These are phyloP conservation scores for Datura wrightii DNA, from an alignment of 257 asterid species.

Conservation along the genomic window DNA sequence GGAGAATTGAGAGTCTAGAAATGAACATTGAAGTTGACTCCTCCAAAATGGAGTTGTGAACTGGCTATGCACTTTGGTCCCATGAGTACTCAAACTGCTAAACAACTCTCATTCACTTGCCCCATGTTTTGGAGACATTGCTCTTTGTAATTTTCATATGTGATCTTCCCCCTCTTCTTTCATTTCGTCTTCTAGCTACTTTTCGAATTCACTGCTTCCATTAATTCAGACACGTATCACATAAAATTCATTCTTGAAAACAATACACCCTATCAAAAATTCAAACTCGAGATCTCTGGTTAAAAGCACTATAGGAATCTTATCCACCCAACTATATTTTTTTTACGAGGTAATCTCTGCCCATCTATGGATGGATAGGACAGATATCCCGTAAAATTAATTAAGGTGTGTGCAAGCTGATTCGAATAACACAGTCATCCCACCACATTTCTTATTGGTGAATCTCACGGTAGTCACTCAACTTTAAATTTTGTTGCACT, in stretches of 20 bases:
- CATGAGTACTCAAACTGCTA: conserved; percentile 61
- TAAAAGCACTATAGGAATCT: neutral
- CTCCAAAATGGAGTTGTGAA: conserved; percentile 57
- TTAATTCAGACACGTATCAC: neutral
- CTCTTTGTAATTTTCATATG: conserved; percentile 43
- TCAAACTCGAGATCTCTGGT: neutral
- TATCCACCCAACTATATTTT: neutral
- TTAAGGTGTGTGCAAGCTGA: too few relatives aligned
- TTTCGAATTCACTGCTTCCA: neutral
- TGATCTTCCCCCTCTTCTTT: conserved; percentile 7
- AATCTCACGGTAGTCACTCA: neutral
- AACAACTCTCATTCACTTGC: conserved; percentile 58
- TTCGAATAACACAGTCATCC: too few relatives aligned
- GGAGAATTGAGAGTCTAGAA: conserved; percentile 53
- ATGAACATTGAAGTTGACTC: conserved; percentile 71
- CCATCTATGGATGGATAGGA: too few relatives aligned
- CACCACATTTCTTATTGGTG: neutral
- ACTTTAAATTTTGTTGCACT: neutral
- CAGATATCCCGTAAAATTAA: too few relatives aligned
- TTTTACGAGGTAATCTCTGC: too few relatives aligned
- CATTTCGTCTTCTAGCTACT: neutral
- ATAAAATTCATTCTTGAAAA: neutral
- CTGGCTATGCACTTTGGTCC: conserved; percentile 61
- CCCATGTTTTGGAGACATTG: conserved; percentile 42
- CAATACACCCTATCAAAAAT: neutral